Conservation (phyloP, 2,329 filamentous ascomycete species). For the Fusarium nanum region DNA sequence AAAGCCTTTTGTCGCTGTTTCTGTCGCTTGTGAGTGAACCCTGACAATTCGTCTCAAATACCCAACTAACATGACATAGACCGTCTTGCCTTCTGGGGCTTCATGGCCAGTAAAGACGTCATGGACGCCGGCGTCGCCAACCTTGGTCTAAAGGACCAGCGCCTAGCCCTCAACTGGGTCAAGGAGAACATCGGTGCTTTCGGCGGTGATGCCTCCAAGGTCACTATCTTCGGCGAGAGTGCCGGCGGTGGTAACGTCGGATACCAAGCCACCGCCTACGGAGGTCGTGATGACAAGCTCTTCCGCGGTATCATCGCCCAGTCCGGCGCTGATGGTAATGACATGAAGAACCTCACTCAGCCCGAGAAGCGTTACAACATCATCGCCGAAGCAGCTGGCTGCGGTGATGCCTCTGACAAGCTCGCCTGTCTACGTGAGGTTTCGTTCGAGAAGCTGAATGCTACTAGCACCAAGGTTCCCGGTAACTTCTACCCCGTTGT, state of each 20-base stretch:
- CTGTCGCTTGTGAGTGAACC: slow-evolving; percentile 30
- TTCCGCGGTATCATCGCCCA: slow-evolving; percentile 66
- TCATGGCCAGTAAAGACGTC: slow-evolving; percentile 59
- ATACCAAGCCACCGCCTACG: slow-evolving; percentile 62
- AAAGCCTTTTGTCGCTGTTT: slow-evolving; percentile 40
- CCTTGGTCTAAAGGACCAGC: slow-evolving; percentile 62
- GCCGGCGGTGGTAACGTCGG: slow-evolving; percentile 63
- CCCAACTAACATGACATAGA: slow-evolving; percentile 1
- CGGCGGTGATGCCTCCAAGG: slow-evolving; percentile 58
- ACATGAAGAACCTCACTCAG: slow-evolving; percentile 33
- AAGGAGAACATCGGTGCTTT: slow-evolving; percentile 59
- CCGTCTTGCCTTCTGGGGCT: slow-evolving; percentile 54
- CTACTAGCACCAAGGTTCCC: slow-evolving; percentile 22
- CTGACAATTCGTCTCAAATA: fast-evolving
- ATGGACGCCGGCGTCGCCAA: slow-evolving; percentile 53
- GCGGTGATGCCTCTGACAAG: slow-evolving; percentile 36
- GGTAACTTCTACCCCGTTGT: slow-evolving; percentile 36
- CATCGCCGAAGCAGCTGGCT: slow-evolving; percentile 42
- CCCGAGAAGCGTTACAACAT: slow-evolving; percentile 36
- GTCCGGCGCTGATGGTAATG: slow-evolving; percentile 54
- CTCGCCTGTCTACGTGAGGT: slow-evolving; percentile 49
- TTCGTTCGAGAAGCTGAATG: slow-evolving; percentile 38
- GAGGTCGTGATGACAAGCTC: slow-evolving; percentile 63
- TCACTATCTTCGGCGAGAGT: slow-evolving; percentile 59
- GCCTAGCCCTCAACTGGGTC: slow-evolving; percentile 61